These are phyloP conservation scores for Hypoxylon sp. DNA, from an alignment of 2,329 filamentous ascomycete species.

Conservation along the genomic window DNA sequence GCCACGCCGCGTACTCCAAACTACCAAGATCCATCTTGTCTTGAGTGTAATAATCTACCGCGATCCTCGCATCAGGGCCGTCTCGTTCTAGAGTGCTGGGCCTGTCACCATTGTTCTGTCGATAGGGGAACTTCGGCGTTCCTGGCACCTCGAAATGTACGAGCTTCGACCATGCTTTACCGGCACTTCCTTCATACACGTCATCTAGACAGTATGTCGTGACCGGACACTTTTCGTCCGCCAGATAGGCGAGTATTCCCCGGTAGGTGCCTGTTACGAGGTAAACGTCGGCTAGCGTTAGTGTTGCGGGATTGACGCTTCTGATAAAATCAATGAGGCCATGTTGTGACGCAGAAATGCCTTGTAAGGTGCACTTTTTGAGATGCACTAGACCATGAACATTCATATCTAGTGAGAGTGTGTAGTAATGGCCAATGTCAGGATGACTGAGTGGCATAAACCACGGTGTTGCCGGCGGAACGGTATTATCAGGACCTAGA, in stretches of 20 bases:
- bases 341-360: background rate
- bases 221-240: background rate
- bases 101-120: background rate
- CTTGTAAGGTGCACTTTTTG: background rate
- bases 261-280: background rate
- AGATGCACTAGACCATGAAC: background rate
- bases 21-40: background rate
- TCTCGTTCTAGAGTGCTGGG: background rate
- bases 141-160: background rate
- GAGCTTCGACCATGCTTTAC: background rate
- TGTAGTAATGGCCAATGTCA: background rate
- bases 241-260: background rate
- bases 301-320: background rate
- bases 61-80: background rate
- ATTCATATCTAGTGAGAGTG: background rate
- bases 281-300: background rate
- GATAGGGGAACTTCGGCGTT: background rate
- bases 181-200: background rate
- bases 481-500: background rate
- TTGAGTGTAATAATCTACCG: background rate
- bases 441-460: background rate
- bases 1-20: background rate
- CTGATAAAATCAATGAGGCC: background rate
- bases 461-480: too few species aligned
- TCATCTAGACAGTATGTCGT: background rate